Evolutionary conservation across 768 basidiomycete species (phyloP).

Genomic region (Phaffia australis): DNA sequence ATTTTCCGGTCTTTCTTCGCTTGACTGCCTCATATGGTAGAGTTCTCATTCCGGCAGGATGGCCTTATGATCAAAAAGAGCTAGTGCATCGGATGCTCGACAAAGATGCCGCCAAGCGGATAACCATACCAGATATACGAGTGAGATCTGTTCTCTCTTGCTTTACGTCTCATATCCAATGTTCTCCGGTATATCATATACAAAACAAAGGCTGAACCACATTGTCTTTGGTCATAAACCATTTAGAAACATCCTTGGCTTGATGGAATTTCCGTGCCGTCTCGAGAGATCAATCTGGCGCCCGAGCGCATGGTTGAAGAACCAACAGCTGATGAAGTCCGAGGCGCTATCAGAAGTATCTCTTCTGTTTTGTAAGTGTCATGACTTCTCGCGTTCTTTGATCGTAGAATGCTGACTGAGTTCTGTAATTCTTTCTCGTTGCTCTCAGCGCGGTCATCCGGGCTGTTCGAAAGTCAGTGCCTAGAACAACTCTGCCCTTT

Average conservation of each 20-base stretch:
- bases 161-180: slow-evolving; percentile 31
- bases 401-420: neutral
- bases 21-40: slow-evolving; percentile 19
- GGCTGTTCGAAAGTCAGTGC: slow-evolving; percentile 35
- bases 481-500: no score
- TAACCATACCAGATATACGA: slow-evolving; percentile 31
- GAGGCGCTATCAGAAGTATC: slow-evolving; percentile 32
- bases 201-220: no score
- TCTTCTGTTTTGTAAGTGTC: slow-evolving; percentile 36
- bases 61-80: slow-evolving; percentile 32
- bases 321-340: slow-evolving; percentile 36
- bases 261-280: slow-evolving; percentile 4
- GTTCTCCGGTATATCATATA: no score
- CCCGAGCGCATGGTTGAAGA: slow-evolving; percentile 31
- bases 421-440: no score
- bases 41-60: slow-evolving; percentile 32
- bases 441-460: slow-evolving; percentile 34
- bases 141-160: slow-evolving; percentile 28
- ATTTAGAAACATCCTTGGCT: slow-evolving; percentile 20
- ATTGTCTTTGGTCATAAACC: no score
- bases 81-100: slow-evolving; percentile 32
- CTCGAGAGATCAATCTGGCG: slow-evolving; percentile 18
- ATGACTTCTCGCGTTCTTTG: neutral
- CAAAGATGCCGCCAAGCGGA: slow-evolving; percentile 33
- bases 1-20: neutral